Conservation (phyloP, 2,329 filamentous ascomycete genomes). For the Whalleya microplaca region DNA sequence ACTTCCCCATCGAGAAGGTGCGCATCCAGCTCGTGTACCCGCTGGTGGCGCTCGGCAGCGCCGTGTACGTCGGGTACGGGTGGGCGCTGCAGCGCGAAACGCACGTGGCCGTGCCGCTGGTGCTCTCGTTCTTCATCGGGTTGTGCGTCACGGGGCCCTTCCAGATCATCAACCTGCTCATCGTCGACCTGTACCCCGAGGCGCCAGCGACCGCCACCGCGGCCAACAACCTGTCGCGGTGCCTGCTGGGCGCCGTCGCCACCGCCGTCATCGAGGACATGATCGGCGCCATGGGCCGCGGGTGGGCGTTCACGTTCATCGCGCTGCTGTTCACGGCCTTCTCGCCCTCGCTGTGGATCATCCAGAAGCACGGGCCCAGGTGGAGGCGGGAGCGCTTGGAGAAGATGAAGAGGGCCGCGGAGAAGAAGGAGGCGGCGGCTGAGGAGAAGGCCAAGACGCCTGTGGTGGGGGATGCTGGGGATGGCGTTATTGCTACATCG, state of each 20-base stretch:
- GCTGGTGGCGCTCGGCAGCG: slow-evolving; percentile 57
- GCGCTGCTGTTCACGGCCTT: slow-evolving; percentile 52
- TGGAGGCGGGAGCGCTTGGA: slow-evolving; percentile 57
- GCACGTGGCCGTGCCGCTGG: slow-evolving; percentile 57
- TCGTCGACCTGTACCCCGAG: slow-evolving; percentile 66
- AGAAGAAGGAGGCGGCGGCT: slow-evolving; percentile 36
- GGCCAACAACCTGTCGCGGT: slow-evolving; percentile 67
- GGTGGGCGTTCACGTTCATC: slow-evolving; percentile 66
- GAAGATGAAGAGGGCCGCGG: slow-evolving; percentile 39
- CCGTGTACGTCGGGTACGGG: slow-evolving; percentile 58
- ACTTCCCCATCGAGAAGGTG: slow-evolving; percentile 59
- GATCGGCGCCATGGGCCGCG: slow-evolving; percentile 59
- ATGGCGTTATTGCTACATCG: neutral
- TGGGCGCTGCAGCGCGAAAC: slow-evolving; percentile 58
- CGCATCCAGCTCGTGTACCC: slow-evolving; percentile 59
- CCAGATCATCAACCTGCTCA: slow-evolving; percentile 63
- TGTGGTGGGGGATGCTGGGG: neutral
- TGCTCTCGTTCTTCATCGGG: slow-evolving; percentile 61
- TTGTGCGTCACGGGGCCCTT: slow-evolving; percentile 64
- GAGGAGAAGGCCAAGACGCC: slow-evolving; percentile 26
- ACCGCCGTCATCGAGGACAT: slow-evolving; percentile 64
- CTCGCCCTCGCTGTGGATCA: slow-evolving; percentile 53
- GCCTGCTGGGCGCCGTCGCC: slow-evolving; percentile 60
- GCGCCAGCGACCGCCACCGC: slow-evolving; percentile 66
- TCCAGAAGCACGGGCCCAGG: slow-evolving; percentile 51